These are phyloP conservation scores for Trichoderma gracile DNA, from an alignment of 2,329 filamentous ascomycete genomes.

Conservation along the genomic window DNA sequence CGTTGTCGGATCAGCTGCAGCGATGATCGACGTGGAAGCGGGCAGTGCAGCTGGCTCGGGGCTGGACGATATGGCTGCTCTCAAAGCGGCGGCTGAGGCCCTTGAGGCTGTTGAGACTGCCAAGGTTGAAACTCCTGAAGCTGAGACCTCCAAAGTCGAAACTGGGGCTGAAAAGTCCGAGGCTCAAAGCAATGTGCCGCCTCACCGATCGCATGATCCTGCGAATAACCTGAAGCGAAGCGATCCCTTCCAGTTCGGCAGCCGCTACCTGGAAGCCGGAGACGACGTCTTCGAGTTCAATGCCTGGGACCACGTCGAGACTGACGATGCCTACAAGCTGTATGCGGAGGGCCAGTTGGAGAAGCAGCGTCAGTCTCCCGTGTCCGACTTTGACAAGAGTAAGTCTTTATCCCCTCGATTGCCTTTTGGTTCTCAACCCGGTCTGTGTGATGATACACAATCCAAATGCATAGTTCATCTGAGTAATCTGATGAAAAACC, in stretches of 20 bases:
- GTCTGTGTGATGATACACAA: constrained; percentile 58
- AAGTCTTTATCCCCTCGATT: constrained; percentile 39
- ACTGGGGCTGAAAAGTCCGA: background rate
- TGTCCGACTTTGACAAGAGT: constrained; percentile 91
- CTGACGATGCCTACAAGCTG: constrained; percentile 82
- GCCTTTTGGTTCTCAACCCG: constrained; percentile 27
- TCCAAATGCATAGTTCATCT: constrained; percentile 70
- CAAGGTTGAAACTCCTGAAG: too few species aligned
- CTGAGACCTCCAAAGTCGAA: too few species aligned
- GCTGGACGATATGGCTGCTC: constrained; percentile 32
- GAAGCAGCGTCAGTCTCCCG: constrained; percentile 81
- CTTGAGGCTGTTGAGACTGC: constrained; percentile 13
- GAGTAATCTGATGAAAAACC: constrained; percentile 63
- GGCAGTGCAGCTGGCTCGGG: constrained; percentile 23
- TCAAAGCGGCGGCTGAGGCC: constrained; percentile 25
- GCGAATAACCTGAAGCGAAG: constrained; percentile 76
- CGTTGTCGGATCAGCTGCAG: constrained; percentile 11
- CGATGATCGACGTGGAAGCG: constrained; percentile 21
- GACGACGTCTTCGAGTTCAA: constrained; percentile 97
- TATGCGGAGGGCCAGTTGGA: constrained; percentile 83
- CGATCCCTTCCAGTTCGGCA: constrained; percentile 95
- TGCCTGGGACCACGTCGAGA: constrained; percentile 97
- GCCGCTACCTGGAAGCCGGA: constrained; percentile 76
- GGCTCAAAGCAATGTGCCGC: constrained; percentile 42
- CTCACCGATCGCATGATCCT: constrained; percentile 71